Percentiles rank a stretch among this genome's conserved stretches.
phyloP scores from a whole-genome alignment of 495 filamentous ascomycete genomes.

The Evernia prunastri region DNA sequence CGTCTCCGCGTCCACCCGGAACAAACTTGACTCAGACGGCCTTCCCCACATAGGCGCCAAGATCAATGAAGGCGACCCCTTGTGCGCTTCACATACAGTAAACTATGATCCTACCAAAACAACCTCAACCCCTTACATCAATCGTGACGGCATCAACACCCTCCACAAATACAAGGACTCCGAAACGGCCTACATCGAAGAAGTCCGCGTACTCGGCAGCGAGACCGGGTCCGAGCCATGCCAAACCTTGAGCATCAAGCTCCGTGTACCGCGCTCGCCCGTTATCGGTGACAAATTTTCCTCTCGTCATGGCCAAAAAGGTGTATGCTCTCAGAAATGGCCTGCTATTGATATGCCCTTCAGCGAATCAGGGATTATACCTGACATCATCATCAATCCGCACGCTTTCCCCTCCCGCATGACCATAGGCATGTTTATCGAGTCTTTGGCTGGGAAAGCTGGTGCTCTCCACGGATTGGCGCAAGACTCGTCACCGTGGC shows the following conservation, averaged over 20 bases:
- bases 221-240: slow-evolving; percentile 75
- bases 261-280: slow-evolving; percentile 81
- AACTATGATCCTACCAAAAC: slow-evolving; percentile 59
- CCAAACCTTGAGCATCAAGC: slow-evolving; percentile 83
- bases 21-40: slow-evolving; percentile 76
- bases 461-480: slow-evolving; percentile 89
- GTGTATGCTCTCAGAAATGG: slow-evolving; percentile 93
- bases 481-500: slow-evolving; percentile 91
- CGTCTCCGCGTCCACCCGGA: slow-evolving; percentile 56
- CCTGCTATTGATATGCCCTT: slow-evolving; percentile 93
- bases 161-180: slow-evolving; percentile 87
- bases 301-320: slow-evolving; percentile 53
- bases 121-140: slow-evolving; percentile 43
- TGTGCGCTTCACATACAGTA: slow-evolving; percentile 88
- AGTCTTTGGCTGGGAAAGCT: slow-evolving; percentile 91
- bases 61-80: slow-evolving; percentile 70
- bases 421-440: slow-evolving; percentile 99
- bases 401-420: slow-evolving; percentile 99
- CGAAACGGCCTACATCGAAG: slow-evolving; percentile 83
- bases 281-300: slow-evolving; percentile 74
- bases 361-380: slow-evolving; percentile 92
- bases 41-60: slow-evolving; percentile 69
- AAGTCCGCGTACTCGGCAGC: slow-evolving; percentile 80
- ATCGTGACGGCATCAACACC: slow-evolving; percentile 72
- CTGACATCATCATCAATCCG: slow-evolving; percentile 97